These are phyloP conservation scores for Cerrena zonata DNA, from an alignment of 1,284 basidiomycete genomes.

Conservation along the genomic window DNA sequence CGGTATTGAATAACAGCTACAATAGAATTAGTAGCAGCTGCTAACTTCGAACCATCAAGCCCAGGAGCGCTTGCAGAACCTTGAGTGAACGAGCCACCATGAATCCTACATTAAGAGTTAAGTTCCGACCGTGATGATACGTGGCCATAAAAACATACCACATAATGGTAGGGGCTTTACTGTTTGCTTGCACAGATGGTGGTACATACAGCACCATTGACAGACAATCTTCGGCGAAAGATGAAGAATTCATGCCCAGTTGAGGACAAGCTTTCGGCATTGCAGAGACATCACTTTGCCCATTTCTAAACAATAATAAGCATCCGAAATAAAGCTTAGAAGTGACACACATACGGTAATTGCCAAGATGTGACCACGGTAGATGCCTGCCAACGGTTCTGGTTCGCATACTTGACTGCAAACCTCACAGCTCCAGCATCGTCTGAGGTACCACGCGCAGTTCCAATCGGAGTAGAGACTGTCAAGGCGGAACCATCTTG, in stretches of 20 bases:
- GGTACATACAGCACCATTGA: conserved; percentile 73
- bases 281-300: conserved; percentile 43
- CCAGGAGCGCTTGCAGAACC: conserved; percentile 72
- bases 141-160: conserved; percentile 42
- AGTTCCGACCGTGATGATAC: conserved; percentile 2
- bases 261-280: conserved; percentile 74
- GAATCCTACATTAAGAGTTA: conserved; percentile 52
- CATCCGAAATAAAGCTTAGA: not conserved
- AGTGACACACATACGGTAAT: conserved; percentile 50
- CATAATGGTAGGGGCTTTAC: conserved; percentile 50
- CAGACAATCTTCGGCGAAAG: conserved; percentile 71
- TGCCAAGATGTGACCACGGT: conserved; percentile 48
- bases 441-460: conserved; percentile 47
- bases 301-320: conserved; percentile 36
- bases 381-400: conserved; percentile 55
- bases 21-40: conserved; percentile 66
- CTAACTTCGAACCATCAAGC: conserved; percentile 74
- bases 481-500: conserved; percentile 19
- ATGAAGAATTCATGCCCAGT: conserved; percentile 38
- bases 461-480: conserved; percentile 47
- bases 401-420: conserved; percentile 59
- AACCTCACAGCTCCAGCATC: conserved; percentile 48
- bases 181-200: conserved; percentile 25
- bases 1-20: conserved; percentile 85
- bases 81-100: conserved; percentile 76